A percentile compares a stretch with the other conserved stretches of the same genome.
Evolutionary conservation across 1,139 yeast genomes (phyloP).

Genomic region (Debaryomycetaceae sp.): DNA sequence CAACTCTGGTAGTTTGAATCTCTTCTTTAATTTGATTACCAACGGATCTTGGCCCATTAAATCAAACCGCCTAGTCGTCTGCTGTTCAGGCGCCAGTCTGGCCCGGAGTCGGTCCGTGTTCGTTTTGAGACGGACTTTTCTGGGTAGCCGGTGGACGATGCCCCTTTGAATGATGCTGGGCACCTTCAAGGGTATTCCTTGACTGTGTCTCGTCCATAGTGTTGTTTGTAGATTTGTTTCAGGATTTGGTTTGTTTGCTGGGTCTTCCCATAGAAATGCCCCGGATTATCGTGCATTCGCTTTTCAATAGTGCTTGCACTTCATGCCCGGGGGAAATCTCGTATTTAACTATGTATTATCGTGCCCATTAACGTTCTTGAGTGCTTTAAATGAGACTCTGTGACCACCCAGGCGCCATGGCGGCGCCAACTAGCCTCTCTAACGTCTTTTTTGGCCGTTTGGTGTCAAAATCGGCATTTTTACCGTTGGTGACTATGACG

Average conservation of each 20-base stretch:
- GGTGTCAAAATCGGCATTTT: no score
- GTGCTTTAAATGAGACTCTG: no score
- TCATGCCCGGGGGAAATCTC: constrained; percentile 52
- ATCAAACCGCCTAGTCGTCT: constrained; percentile 9
- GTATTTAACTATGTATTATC: not conserved
- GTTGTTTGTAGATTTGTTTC: constrained; percentile 24
- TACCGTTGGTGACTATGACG: no score
- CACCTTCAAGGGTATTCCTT: constrained; percentile 13
- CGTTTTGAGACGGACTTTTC: constrained; percentile 17
- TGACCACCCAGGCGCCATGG: no score
- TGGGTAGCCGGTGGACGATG: constrained; percentile 10
- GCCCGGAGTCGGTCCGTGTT: constrained; percentile 3
- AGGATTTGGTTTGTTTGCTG: constrained; percentile 28
- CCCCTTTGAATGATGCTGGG: constrained; percentile 14
- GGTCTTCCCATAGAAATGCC: constrained; percentile 42
- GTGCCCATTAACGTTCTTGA: not conserved
- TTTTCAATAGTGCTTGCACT: constrained; percentile 41
- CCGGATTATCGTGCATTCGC: constrained; percentile 51
- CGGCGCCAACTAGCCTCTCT: no score
- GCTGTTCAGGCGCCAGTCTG: constrained; percentile 4
- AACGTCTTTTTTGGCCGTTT: no score
- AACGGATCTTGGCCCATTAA: constrained; percentile 26
- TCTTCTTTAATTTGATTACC: constrained; percentile 40
- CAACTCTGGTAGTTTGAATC: not conserved
- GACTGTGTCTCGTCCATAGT: constrained; percentile 10